Percentiles rank a stretch among this genome's conserved stretches.
phyloP scores from a whole-genome alignment of 495 filamentous ascomycete species.

The Penicillium pulvis region DNA sequence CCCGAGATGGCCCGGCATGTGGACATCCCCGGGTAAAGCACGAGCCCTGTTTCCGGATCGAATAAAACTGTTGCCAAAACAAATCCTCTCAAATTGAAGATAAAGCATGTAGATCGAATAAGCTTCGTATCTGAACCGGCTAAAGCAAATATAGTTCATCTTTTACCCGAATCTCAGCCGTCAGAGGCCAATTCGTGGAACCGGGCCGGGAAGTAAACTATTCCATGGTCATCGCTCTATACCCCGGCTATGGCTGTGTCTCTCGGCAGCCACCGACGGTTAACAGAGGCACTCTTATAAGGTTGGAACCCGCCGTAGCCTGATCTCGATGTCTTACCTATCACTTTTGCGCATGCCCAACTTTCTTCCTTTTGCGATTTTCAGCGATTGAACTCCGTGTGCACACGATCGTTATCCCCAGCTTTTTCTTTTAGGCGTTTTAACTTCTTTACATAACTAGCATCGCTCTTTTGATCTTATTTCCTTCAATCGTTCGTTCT shows the following conservation, averaged over 20 bases:
- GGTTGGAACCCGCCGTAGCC: neutral
- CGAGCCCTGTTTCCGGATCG: slow-evolving; percentile 1
- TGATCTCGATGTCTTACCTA: neutral
- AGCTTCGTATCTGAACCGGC: neutral
- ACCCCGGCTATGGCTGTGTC: slow-evolving; percentile 18
- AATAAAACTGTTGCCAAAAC: neutral
- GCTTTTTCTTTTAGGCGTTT: neutral
- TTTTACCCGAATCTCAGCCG: neutral
- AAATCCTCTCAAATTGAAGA: neutral
- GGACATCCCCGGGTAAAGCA: slow-evolving; percentile 5
- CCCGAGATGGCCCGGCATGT: neutral
- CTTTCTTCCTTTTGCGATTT: neutral
- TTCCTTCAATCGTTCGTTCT: neutral
- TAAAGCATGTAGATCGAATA: neutral
- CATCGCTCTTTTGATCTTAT: neutral
- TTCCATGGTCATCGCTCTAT: slow-evolving; percentile 19
- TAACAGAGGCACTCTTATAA: neutral
- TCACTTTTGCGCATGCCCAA: neutral
- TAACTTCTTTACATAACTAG: neutral
- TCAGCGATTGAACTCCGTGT: neutral
- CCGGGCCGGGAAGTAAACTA: slow-evolving; percentile 15
- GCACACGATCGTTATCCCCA: neutral
- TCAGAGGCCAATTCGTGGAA: slow-evolving; percentile 5
- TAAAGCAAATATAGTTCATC: neutral
- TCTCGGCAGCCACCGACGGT: slow-evolving; percentile 16